These are phyloP conservation scores for Cinchona pubescens DNA, from an alignment of 257 asterid species.

Conservation along the genomic window DNA sequence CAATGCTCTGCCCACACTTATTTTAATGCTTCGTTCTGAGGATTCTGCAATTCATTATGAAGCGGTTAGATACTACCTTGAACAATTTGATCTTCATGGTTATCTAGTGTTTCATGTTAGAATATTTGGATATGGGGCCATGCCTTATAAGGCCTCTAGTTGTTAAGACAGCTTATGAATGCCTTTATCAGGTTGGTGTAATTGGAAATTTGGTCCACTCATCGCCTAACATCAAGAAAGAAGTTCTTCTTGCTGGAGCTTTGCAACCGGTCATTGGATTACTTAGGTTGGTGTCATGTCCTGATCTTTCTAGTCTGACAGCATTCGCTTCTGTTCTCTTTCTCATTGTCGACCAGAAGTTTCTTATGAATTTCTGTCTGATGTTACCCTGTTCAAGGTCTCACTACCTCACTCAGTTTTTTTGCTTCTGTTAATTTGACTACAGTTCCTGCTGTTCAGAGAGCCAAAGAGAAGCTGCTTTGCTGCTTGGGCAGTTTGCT, in stretches of 20 bases:
- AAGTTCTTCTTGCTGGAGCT: constrained; percentile 96
- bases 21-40: constrained; percentile 92
- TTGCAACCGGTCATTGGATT: constrained; percentile 95
- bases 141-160: neutral
- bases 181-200: constrained; percentile 80
- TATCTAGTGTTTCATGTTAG: constrained; percentile 2
- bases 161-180: constrained; percentile 17
- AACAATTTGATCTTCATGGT: constrained; percentile 8
- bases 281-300: constrained; percentile 51
- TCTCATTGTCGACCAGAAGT: constrained; percentile 1
- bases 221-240: constrained; percentile 93
- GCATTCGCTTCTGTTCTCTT: neutral
- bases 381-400: neutral
- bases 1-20: constrained; percentile 92
- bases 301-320: constrained; percentile 8
- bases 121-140: constrained; percentile 11
- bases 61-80: constrained; percentile 63
- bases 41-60: constrained; percentile 96
- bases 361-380: neutral
- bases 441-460: constrained; percentile 94
- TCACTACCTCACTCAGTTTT: constrained; percentile 13
- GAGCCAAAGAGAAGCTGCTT: constrained; percentile 99
- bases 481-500: constrained; percentile 98
- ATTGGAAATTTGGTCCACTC: constrained; percentile 98
- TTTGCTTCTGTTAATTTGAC: constrained; percentile 16